Evolutionary conservation across 1,139 yeast genomes (phyloP).

Genomic region (Taiozyma sp.): DNA sequence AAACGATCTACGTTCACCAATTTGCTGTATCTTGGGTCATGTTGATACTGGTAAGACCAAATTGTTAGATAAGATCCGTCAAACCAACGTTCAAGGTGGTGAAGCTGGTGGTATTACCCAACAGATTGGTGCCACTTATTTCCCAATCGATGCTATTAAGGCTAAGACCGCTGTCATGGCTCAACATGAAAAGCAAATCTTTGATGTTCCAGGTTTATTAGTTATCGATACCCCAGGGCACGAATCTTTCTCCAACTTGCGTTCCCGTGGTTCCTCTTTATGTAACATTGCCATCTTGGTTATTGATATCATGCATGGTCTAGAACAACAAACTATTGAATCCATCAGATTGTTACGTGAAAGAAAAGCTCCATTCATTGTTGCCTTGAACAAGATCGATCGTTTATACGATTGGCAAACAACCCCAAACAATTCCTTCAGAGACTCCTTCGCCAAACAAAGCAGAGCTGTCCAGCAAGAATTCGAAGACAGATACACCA

Average conservation of each 20-base stretch:
- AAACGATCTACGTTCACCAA: constrained; percentile 86
- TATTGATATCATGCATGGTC: constrained; percentile 98
- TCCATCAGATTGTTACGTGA: constrained; percentile 88
- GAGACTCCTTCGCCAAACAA: constrained; percentile 87
- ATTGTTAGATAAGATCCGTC: constrained; percentile 92
- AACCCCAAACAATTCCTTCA: constrained; percentile 88
- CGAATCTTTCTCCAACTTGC: constrained; percentile 96
- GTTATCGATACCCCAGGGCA: constrained; percentile 99
- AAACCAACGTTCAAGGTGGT: constrained; percentile 99
- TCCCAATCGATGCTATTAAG: constrained; percentile 93
- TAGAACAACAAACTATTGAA: constrained; percentile 96
- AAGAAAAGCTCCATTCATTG: constrained; percentile 96
- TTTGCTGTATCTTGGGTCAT: constrained; percentile 98
- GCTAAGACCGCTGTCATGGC: constrained; percentile 91
- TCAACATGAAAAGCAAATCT: constrained; percentile 73
- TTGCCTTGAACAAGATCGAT: constrained; percentile 95
- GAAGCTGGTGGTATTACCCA: constrained; percentile 99
- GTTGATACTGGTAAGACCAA: constrained; percentile 99
- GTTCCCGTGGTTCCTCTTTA: constrained; percentile 97
- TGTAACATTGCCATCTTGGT: constrained; percentile 99
- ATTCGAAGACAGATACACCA: constrained; percentile 80
- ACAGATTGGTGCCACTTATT: constrained; percentile 99
- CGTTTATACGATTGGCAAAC: constrained; percentile 93
- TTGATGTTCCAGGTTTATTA: constrained; percentile 94
- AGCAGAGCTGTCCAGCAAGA: constrained; percentile 82